Base-by-base conservation (phyloP, 129 eudicot species). In the Calendula officinalis region DNA sequence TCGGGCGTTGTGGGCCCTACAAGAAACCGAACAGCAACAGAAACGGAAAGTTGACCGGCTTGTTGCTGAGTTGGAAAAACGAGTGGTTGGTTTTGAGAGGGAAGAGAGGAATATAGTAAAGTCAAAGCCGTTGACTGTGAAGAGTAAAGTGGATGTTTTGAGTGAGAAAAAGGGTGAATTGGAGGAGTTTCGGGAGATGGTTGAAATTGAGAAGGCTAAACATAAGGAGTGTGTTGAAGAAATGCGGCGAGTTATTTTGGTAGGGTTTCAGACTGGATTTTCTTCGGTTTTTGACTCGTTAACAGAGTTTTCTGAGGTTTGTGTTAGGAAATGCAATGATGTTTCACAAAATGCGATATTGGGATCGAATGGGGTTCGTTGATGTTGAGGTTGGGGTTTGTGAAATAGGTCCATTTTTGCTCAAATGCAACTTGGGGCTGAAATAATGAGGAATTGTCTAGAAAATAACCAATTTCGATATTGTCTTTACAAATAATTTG, bases 221-320 rank as follows among this genome's bases (percentile, higher is more conserved):
- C 73, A 80, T 64, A 69, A 59, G 27, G 75, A 60, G 6, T 69
- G 47, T 66, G 66, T 73, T 15, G 78, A 64, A 62, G 79, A 73
- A 64, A 77, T 74, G 1, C 49, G 72, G 15, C 60, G 80, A 17
- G 66, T 75, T 5, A 67, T 54, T 11, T 45, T 77, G 59, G 66
- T 76, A 0, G 80, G 76, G 16, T 81, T 83, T 70, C 78, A 73
- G 70, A 70, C 71, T 0, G 89, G 86, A 0, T 77, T 83, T 52
- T 57, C 78, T 30, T 80, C 81, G 7, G 83, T 83, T 67, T 83
- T 83, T 35, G 83, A 77, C 48, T 80, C 86, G 5, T 38, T 83
- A 52, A 42, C 60, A 0, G 83, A 76, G 11, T 83, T 79, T 52
- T 76, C 78, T 0, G 69, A 78, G 57, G 83, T 75, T 62, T 73